These are phyloP conservation scores for Arthrocladium fulminans DNA, from an alignment of 2,329 filamentous ascomycete genomes.

Conservation along the genomic window DNA sequence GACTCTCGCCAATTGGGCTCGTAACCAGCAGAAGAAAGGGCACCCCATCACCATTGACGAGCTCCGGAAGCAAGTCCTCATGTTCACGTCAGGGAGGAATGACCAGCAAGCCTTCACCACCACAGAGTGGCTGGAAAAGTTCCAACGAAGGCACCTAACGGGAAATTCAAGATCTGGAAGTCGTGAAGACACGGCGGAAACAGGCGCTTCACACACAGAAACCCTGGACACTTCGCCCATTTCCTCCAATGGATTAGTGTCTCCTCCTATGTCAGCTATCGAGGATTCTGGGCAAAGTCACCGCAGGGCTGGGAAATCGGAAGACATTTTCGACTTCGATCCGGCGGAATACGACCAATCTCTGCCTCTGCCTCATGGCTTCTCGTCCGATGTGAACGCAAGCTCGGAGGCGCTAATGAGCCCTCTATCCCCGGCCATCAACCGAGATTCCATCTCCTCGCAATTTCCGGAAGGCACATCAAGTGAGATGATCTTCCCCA, in stretches of 20 bases:
- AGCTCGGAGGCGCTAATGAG: slow-evolving; percentile 10
- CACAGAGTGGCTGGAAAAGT: slow-evolving; percentile 80
- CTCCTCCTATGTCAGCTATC: slow-evolving; percentile 61
- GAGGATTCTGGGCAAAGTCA: slow-evolving; percentile 56
- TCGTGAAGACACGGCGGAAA: slow-evolving; percentile 29
- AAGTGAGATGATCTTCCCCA: slow-evolving; percentile 49
- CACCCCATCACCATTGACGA: slow-evolving; percentile 20
- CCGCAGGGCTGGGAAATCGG: slow-evolving; percentile 51
- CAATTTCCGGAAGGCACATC: slow-evolving; percentile 28
- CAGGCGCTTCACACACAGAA: slow-evolving; percentile 50
- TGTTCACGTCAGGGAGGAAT: slow-evolving; percentile 22
- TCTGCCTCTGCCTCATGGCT: slow-evolving; percentile 39
- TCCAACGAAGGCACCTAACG: slow-evolving; percentile 78
- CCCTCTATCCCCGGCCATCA: slow-evolving; percentile 13
- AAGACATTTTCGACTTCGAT: slow-evolving; percentile 52
- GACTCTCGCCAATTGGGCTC: slow-evolving; percentile 77
- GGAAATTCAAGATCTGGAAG: slow-evolving; percentile 47
- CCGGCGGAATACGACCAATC: slow-evolving; percentile 53
- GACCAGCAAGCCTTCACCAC: slow-evolving; percentile 41
- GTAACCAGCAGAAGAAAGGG: slow-evolving; percentile 70
- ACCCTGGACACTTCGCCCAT: slow-evolving; percentile 62
- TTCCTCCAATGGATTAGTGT: slow-evolving; percentile 58
- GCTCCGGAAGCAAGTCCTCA: slow-evolving; percentile 20
- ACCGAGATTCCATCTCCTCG: slow-evolving; percentile 9
- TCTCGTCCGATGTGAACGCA: slow-evolving; percentile 50